Conservation (phyloP, 2,329 filamentous ascomycete genomes). For the Cryphonectria naterciae region DNA sequence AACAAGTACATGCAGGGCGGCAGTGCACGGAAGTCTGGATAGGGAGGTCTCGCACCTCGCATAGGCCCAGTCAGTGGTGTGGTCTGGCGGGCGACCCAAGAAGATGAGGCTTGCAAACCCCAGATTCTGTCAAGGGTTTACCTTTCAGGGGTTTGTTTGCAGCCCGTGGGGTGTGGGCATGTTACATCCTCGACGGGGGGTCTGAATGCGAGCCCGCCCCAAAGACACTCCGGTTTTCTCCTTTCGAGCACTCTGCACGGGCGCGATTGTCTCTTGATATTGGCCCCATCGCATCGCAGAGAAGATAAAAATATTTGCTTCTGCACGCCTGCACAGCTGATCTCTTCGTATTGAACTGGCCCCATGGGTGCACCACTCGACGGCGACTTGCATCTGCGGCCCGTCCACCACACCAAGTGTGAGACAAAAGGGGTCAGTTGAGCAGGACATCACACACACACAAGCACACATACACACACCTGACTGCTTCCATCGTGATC, state of each 20-base stretch:
- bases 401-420: neutral
- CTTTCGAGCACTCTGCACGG: neutral
- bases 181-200: slow-evolving; percentile 26
- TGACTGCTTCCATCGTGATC: neutral
- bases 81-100: neutral
- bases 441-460: slow-evolving; percentile 2
- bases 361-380: neutral
- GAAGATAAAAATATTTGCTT: neutral
- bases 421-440: slow-evolving; percentile 7
- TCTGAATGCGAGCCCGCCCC: neutral
- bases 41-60: neutral
- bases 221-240: neutral
- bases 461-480: neutral
- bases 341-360: neutral
- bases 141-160: slow-evolving; percentile 27
- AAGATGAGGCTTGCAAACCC: slow-evolving; percentile 26
- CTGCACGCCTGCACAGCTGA: neutral
- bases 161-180: slow-evolving; percentile 29
- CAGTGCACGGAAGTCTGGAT: neutral
- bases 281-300: slow-evolving; percentile 17
- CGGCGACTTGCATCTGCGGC: slow-evolving; percentile 5
- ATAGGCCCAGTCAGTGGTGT: neutral
- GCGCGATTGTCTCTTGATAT: neutral
- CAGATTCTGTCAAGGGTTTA: slow-evolving; percentile 28
- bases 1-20: neutral